Evolutionary conservation across 2,329 filamentous ascomycete genomes (phyloP).

Genomic region (Neocatenulostroma microsporum): DNA sequence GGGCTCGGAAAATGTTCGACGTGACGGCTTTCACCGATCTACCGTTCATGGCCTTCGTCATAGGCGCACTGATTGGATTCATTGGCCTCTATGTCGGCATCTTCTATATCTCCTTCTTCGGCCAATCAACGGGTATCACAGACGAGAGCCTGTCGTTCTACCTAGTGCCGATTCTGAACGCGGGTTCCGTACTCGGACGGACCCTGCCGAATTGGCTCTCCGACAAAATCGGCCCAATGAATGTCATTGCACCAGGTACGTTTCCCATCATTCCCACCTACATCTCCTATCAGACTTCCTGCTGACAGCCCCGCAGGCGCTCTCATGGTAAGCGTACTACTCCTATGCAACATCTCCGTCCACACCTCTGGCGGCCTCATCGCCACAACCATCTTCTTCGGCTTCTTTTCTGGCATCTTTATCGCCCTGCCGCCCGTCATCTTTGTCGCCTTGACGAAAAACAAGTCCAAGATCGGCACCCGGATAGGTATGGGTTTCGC

Average conservation of each 20-base stretch:
- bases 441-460: conserved; percentile 33
- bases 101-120: conserved; percentile 37
- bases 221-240: conserved; percentile 34
- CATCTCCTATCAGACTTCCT: neutral
- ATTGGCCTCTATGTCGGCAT: conserved; percentile 34
- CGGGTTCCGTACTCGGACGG: conserved; percentile 35
- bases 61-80: conserved; percentile 32
- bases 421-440: conserved; percentile 36
- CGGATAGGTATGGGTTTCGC: conserved; percentile 36
- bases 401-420: conserved; percentile 40
- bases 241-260: conserved; percentile 28
- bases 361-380: conserved; percentile 29
- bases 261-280: neutral
- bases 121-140: conserved; percentile 25
- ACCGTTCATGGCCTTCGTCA: conserved; percentile 31
- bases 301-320: conserved; percentile 15
- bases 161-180: conserved; percentile 37
- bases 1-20: conserved; percentile 33
- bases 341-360: conserved; percentile 33
- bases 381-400: conserved; percentile 31
- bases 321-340: conserved; percentile 28
- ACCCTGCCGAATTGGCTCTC: conserved; percentile 32
- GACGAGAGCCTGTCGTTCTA: conserved; percentile 34
- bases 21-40: conserved; percentile 33
- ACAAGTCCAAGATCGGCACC: conserved; percentile 38